Conservation (phyloP, 345 rosid genomes). For the Excoecaria agallocha region DNA sequence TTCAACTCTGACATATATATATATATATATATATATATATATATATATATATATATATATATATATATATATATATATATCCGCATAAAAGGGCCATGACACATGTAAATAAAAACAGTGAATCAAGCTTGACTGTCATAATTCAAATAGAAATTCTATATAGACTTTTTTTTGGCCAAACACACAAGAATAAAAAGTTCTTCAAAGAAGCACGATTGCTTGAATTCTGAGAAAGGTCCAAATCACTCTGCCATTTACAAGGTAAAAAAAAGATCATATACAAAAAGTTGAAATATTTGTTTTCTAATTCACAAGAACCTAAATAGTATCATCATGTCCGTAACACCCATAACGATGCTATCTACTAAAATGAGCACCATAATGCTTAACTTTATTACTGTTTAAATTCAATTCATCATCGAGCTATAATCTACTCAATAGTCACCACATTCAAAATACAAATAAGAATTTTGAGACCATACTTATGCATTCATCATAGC, state of each 20-base stretch:
- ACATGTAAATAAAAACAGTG: no score
- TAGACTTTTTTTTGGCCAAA: neutral
- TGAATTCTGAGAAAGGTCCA: conserved; percentile 47
- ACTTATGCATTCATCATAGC: no score
- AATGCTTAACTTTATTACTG: no score
- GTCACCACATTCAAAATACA: no score
- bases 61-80: no score
- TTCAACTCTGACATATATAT: no score
- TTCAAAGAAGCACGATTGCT: conserved; percentile 34
- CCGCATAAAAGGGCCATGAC: no score
- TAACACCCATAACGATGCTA: neutral
- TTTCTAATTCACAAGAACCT: neutral
- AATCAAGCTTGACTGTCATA: neutral
- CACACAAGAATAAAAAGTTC: conserved; percentile 22
- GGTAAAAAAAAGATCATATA: conserved; percentile 16
- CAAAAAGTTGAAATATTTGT: neutral
- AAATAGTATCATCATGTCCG: neutral
- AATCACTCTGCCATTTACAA: conserved; percentile 63
- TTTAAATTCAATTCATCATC: neutral
- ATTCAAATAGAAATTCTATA: neutral
- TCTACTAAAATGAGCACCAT: no score
- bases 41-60: no score
- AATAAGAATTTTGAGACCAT: no score
- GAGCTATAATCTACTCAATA: no score
- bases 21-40: no score